Evolutionary conservation across 805 yeast genomes (phyloP).

Genomic region (Lachancea lanzarotensis): DNA sequence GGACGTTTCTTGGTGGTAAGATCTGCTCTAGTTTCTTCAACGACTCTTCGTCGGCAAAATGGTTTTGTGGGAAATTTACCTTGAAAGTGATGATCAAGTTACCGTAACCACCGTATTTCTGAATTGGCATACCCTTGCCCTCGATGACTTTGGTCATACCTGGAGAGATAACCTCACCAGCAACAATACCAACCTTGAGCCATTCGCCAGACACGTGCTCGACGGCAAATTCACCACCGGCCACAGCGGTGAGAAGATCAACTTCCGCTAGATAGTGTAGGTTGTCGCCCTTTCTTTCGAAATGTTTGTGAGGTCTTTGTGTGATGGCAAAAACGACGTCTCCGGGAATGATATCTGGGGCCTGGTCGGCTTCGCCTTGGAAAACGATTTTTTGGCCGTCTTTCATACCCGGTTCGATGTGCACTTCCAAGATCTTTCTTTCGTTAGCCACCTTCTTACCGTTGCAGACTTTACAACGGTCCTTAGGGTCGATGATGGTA

Average conservation of each 20-base stretch:
- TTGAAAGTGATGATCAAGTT: slow-evolving; percentile 79
- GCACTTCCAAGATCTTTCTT: slow-evolving; percentile 89
- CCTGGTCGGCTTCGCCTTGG: slow-evolving; percentile 96
- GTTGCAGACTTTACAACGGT: slow-evolving; percentile 77
- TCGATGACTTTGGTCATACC: slow-evolving; percentile 74
- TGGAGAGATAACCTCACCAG: slow-evolving; percentile 92
- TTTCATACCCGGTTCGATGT: slow-evolving; percentile 94
- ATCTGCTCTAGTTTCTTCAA: slow-evolving; percentile 65
- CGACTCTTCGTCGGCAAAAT: slow-evolving; percentile 70
- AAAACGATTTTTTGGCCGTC: slow-evolving; percentile 88
- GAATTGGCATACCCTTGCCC: slow-evolving; percentile 96
- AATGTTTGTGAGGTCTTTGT: slow-evolving; percentile 78
- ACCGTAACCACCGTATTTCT: slow-evolving; percentile 83
- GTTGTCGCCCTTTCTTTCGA: slow-evolving; percentile 86
- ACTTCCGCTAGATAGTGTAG: slow-evolving; percentile 77
- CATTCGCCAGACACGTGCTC: slow-evolving; percentile 90
- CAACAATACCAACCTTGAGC: slow-evolving; percentile 71
- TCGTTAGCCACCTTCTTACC: slow-evolving; percentile 86
- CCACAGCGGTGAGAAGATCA: slow-evolving; percentile 88
- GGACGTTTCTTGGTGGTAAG: slow-evolving; percentile 68
- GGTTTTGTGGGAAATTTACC: slow-evolving; percentile 76
- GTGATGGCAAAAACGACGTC: slow-evolving; percentile 90
- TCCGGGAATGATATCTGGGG: slow-evolving; percentile 91
- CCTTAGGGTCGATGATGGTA: slow-evolving; percentile 77
- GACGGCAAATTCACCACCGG: slow-evolving; percentile 88